These are phyloP conservation scores for Aurantiochytrium sp. DNA, from an alignment of 108 stramenopile genomes.

Conservation along the genomic window DNA sequence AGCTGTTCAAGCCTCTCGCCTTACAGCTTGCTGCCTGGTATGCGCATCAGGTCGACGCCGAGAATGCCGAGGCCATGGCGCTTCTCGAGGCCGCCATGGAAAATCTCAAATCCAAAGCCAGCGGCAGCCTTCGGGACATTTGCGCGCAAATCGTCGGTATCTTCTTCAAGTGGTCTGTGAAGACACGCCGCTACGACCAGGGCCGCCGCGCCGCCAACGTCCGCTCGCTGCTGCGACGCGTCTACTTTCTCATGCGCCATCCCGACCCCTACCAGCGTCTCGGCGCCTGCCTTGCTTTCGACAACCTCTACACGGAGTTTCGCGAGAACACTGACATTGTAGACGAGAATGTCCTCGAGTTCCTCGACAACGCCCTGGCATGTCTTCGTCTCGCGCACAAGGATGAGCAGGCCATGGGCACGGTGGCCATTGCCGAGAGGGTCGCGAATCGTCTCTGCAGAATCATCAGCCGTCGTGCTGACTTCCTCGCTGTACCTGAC, in stretches of 20 bases:
- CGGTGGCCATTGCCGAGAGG: neutral
- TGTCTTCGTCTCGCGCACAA: neutral
- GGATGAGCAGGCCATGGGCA: neutral
- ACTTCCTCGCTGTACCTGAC: neutral
- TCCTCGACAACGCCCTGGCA: neutral
- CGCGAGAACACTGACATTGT: neutral
- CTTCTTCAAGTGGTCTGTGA: conserved; percentile 29
- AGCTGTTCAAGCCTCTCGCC: neutral
- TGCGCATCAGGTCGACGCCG: neutral
- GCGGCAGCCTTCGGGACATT: neutral
- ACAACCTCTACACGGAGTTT: neutral
- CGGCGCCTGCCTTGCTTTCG: conserved; percentile 14
- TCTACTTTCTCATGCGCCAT: conserved; percentile 25
- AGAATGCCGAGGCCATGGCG: neutral
- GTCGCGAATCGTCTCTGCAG: neutral
- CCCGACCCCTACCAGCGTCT: conserved; percentile 25
- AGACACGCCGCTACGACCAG: neutral
- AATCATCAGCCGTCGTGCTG: neutral
- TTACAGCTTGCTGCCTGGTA: conserved; percentile 22
- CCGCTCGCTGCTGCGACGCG: neutral
- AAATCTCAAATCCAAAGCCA: neutral
- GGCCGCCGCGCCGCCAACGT: neutral
- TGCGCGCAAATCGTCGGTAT: conserved; percentile 18
- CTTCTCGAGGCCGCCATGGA: conserved; percentile 25
- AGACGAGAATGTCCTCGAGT: neutral